Percentiles rank a stretch among this genome's conserved stretches.
Evolutionary conservation across 73 alveolate species (phyloP).

Genomic region (Paramecium pentaurelia): DNA sequence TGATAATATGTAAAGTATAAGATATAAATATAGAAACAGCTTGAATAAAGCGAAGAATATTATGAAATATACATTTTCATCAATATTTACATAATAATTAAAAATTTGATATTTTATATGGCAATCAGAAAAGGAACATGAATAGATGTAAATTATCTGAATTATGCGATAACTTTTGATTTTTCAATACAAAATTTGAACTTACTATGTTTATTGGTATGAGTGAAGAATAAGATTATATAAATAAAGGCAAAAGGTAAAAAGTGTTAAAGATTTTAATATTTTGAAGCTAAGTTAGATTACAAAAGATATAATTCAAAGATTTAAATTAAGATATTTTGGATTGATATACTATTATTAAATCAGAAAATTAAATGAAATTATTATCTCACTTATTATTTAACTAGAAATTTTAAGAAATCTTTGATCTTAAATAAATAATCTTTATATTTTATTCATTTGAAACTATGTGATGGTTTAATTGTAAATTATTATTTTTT

Average conservation of each 20-base stretch:
- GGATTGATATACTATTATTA: not conserved
- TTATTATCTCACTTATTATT: not conserved
- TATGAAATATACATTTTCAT: no score
- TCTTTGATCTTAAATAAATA: not conserved
- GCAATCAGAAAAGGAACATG: no score
- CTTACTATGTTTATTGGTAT: no score
- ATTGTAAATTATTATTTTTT: not conserved
- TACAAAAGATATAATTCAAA: not conserved
- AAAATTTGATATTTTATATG: no score
- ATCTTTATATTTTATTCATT: not conserved
- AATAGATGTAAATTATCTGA: no score
- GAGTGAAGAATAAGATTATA: not conserved
- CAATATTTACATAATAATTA: no score
- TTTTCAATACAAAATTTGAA: no score
- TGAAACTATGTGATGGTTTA: not conserved
- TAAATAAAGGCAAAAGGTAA: not conserved
- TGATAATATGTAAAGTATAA: no score
- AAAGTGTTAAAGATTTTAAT: not conserved
- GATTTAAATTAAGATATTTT: not conserved
- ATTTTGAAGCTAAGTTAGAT: not conserved
- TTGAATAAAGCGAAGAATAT: no score
- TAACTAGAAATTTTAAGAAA: not conserved
- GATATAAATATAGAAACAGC: no score
- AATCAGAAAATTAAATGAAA: not conserved
- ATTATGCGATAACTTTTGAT: no score